Conservation (phyloP, 225 moss, liverwort and hornwort genomes). For the Climacium dendroides region DNA sequence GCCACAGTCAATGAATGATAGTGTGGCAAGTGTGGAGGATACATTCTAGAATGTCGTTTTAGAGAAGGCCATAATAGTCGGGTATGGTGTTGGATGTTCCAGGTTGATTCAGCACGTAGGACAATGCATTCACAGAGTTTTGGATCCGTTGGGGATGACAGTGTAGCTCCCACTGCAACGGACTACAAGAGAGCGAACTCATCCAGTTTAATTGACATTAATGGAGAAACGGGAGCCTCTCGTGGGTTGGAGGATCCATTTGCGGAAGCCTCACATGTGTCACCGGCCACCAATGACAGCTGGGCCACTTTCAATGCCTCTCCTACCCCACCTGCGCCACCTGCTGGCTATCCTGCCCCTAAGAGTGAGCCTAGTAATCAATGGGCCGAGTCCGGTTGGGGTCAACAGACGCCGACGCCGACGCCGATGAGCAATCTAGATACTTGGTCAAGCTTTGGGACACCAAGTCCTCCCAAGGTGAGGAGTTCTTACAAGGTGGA, state of each 20-base stretch:
- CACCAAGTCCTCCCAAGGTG: constrained; percentile 22
- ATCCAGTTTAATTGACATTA: constrained; percentile 80
- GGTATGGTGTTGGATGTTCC: neutral
- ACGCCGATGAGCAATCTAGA: neutral
- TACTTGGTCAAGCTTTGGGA: constrained; percentile 42
- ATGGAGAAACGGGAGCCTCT: constrained; percentile 23
- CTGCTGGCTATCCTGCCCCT: constrained; percentile 67
- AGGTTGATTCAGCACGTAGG: constrained; percentile 60
- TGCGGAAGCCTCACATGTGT: constrained; percentile 12
- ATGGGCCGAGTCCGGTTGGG: constrained; percentile 71
- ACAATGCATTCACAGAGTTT: constrained; percentile 42
- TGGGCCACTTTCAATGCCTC: constrained; percentile 83
- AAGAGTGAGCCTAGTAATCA: constrained; percentile 17
- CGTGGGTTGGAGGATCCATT: constrained; percentile 29
- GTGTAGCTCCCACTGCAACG: constrained; percentile 7
- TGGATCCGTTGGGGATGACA: constrained; percentile 49
- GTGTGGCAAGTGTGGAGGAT: neutral
- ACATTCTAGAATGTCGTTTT: neutral
- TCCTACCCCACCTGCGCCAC: constrained; percentile 28
- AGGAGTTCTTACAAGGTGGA: neutral
- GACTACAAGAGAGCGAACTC: constrained; percentile 55
- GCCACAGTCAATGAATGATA: neutral
- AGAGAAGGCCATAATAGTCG: too few species aligned
- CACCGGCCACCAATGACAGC: constrained; percentile 38
- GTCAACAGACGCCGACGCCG: neutral